Base-by-base conservation (phyloP, 164 flowering plant genomes). In the Dillenia turbinata region DNA sequence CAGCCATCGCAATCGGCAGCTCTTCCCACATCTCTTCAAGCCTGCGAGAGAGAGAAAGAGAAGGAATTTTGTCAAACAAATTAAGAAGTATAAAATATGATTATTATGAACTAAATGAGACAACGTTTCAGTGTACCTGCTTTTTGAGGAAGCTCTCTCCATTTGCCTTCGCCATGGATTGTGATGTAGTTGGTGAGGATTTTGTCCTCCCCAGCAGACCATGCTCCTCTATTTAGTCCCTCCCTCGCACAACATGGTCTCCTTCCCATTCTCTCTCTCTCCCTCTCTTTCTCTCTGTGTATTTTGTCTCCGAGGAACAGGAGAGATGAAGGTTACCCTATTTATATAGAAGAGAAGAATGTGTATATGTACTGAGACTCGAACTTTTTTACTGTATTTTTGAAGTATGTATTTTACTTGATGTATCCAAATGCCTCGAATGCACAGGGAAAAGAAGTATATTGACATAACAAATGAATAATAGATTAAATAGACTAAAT, bases 111-210 rank as follows among this genome's bases (percentile, higher is more conserved):
- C 19, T 19, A 19, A 33, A 33, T 33, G 40, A 54, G 57, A 54
- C 9, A 54, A 52, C 4, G 10, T 54, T 9, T 19, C 2, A 22
- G 4, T 10, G 16, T 59, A 60, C 45, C 63, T 16, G 71, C 66
- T 43, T 52, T 33, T 48, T 55, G 14, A 19, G 71, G 62, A 7
- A 68, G 61, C 40, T 56, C 16, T 56, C 71, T 55, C 71, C 71
- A 68, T 12, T 56, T 60, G n/a, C 71, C 71, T 62, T 68, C 66
- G n/a, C 71, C 71, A 57, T 68, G 66, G 43, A 19, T 11, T 11
- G 22, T 61, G 6, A 68, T 68, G 65, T 68, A 68, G 19, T 44
- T 24, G 4, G 8, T 61, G 24, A 68, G 65, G 15, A 49, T 49
- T 44, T 22, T 43, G 50, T 68, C 71, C 22, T 68, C 71, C 11